Conservation (phyloP, 2,329 filamentous ascomycete species). For the Fusarium sp. region DNA sequence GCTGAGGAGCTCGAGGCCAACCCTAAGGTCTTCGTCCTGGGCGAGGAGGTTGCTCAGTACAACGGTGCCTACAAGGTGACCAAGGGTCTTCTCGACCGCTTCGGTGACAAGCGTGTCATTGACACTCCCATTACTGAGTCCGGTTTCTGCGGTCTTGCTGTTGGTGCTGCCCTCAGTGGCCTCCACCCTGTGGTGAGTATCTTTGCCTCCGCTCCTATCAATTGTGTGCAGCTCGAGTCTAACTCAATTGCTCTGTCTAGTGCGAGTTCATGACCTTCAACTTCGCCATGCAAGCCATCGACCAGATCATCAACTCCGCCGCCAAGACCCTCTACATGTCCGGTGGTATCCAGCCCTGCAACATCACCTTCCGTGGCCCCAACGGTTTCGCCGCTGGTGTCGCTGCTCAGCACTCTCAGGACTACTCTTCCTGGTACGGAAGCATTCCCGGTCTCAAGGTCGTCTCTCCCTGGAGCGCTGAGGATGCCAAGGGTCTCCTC, state of each 20-base stretch:
- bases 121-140: conserved; percentile 99
- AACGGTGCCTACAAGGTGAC: conserved; percentile 99
- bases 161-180: conserved; percentile 94
- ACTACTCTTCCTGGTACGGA: conserved; percentile 99
- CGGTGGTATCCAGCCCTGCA: conserved; percentile 98
- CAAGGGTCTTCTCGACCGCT: conserved; percentile 96
- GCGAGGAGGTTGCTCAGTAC: conserved; percentile 99
- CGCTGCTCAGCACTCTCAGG: conserved; percentile 97
- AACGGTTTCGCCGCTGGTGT: conserved; percentile 98
- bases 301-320: conserved; percentile 99
- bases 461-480: conserved; percentile 93
- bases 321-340: conserved; percentile 99
- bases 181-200: conserved; percentile 90
- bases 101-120: conserved; percentile 97
- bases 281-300: conserved; percentile 99
- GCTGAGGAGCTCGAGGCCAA: conserved; percentile 97
- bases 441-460: conserved; percentile 98
- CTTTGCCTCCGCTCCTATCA: not conserved
- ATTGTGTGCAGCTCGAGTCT: conserved; percentile 23
- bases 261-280: conserved; percentile 99
- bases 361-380: conserved; percentile 99
- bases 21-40: conserved; percentile 94
- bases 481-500: conserved; percentile 97
- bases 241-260: conserved; percentile 59
- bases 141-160: conserved; percentile 93